Base-by-base conservation (phyloP, 805 yeast genomes). In the Lachancea lanzarotensis region DNA sequence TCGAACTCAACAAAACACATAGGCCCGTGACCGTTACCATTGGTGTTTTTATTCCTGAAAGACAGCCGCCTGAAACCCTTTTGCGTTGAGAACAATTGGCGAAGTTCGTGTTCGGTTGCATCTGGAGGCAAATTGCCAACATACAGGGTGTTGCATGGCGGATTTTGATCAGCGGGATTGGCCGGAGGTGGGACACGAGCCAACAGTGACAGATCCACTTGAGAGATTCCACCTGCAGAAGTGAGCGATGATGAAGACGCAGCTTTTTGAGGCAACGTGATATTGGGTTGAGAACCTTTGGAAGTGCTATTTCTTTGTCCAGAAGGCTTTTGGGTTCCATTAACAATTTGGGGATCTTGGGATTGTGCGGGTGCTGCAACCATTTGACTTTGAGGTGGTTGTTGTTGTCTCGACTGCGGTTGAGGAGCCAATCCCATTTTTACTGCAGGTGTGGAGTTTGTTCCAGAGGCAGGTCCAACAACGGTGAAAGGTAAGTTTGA, bases 1-100 rank as follows among this genome's bases (percentile, higher is more conserved):
- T 93, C 98, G 69, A 93, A 93, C 70, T 93, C 98, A 44, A 93
- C 98, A 73, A 93, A 93, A 66, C 98, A 93, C 98, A 93, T 93
- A 45, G 98, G 98, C 3, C 98, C 98, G 68, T 84, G 95, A n/a
- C 70, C 70, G 53, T 73, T 75, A 41, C 73, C 74, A 40, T 63
- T 54, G 19, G 58, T 57, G 25, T 60, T 65, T 66, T 89, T 88
- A 15, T 95, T 90, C 55, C 96, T 76, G 72, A 93, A 93, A 16
- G 95, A 85, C 42, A 93, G 74, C 44, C 98, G 73, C 62, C 95
- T 82, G 71, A 93, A 93, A 2, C 98, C 98, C 48, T 82, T 80
- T 59, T 91, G 96, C 7, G 86, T 83, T 32, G 93, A 76, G 62
- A 93, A 93, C 51, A 93, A 68, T 33, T 86, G 81, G 54, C 96